A percentile compares a stretch with the other conserved stretches of the same genome.
Conservation (phyloP, 176 grass and related monocot species). For the Urochloa ruziziensis region DNA sequence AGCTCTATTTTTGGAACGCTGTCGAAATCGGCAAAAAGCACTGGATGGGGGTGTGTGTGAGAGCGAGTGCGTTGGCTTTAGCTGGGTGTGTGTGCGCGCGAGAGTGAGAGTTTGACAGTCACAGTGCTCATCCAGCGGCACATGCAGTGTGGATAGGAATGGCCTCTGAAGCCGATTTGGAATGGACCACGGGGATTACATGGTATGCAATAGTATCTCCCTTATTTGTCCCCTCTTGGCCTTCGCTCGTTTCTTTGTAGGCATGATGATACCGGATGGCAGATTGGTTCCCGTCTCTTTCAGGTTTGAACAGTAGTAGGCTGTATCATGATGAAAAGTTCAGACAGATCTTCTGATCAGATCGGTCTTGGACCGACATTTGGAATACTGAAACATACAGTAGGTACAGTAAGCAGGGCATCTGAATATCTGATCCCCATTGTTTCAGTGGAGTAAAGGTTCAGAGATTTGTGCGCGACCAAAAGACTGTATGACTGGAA, state of each 20-base stretch:
- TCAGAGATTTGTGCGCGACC: background rate
- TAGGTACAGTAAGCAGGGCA: background rate
- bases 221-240: background rate
- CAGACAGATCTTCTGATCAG: background rate
- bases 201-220: background rate
- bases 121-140: background rate
- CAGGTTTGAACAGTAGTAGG: background rate
- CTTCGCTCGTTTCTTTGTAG: background rate
- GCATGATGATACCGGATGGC: background rate
- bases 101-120: constrained; percentile 2
- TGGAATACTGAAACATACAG: background rate
- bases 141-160: constrained; percentile 21
- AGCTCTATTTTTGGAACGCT: background rate
- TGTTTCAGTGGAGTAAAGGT: background rate
- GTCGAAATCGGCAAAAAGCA: constrained; percentile 35
- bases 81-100: background rate
- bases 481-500: background rate
- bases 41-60: background rate
- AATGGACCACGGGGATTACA: constrained; percentile 27
- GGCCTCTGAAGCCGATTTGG: background rate
- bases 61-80: constrained; percentile 24
- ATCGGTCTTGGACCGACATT: background rate
- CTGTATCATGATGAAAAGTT: background rate
- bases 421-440: background rate
- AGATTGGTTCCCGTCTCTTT: background rate